Percentiles rank a stretch among this genome's conserved stretches.
Evolutionary conservation across 345 rosid species (phyloP).

Genomic region (Lumnitzera racemosa): DNA sequence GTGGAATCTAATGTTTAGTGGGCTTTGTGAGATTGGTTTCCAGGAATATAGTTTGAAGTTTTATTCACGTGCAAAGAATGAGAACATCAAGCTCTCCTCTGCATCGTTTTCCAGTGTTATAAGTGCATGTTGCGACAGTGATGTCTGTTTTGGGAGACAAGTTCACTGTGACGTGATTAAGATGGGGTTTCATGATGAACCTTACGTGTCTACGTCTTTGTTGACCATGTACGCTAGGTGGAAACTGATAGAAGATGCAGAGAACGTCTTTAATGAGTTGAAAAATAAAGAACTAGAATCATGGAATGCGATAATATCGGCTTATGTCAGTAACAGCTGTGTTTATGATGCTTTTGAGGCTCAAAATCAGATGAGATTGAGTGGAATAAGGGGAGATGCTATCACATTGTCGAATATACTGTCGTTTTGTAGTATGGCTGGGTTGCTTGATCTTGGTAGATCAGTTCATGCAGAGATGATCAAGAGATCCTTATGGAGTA

Average conservation of each 20-base stretch:
- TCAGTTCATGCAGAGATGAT: slow-evolving; percentile 56
- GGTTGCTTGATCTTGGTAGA: slow-evolving; percentile 39
- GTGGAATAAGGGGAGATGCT: slow-evolving; percentile 34
- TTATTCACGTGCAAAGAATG: slow-evolving; percentile 39
- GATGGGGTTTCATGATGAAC: slow-evolving; percentile 47
- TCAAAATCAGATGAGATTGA: slow-evolving; percentile 39
- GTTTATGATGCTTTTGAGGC: slow-evolving; percentile 32
- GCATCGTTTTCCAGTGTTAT: slow-evolving; percentile 41
- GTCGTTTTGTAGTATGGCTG: slow-evolving; percentile 38
- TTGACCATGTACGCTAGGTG: slow-evolving; percentile 70
- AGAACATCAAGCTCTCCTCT: slow-evolving; percentile 41
- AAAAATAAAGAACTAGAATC: slow-evolving; percentile 38
- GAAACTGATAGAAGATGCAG: slow-evolving; percentile 39
- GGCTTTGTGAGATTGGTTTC: slow-evolving; percentile 37
- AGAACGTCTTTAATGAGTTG: slow-evolving; percentile 37
- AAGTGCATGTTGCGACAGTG: slow-evolving; percentile 47
- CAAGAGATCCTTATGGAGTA: slow-evolving; percentile 38
- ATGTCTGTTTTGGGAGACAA: slow-evolving; percentile 42
- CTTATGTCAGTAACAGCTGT: slow-evolving; percentile 39
- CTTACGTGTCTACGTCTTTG: slow-evolving; percentile 53
- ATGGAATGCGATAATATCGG: slow-evolving; percentile 76
- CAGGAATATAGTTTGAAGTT: slow-evolving; percentile 55
- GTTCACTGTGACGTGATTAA: slow-evolving; percentile 60
- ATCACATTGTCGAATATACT: slow-evolving; percentile 54
- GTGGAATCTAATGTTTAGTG: slow-evolving; percentile 83